Evolutionary conservation across 371 early-diverging fungal genomes (phyloP).

Genomic region (Rhizomucor miehei): DNA sequence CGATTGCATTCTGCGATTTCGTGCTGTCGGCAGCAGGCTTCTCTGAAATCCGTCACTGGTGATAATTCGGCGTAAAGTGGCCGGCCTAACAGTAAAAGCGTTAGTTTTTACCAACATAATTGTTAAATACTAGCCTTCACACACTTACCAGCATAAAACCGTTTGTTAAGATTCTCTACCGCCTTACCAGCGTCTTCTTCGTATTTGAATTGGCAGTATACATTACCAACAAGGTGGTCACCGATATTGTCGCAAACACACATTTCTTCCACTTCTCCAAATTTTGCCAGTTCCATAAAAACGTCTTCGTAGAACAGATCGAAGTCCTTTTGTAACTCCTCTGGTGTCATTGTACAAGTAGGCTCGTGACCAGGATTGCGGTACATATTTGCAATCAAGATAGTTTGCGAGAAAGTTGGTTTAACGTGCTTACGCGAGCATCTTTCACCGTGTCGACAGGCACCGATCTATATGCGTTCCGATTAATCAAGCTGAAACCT

Average conservation of each 20-base stretch:
- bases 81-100: conserved; percentile 51
- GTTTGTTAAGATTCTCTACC: conserved; percentile 84
- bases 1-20: conserved; percentile 93
- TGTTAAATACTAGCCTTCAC: neutral
- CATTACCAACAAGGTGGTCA: conserved; percentile 96
- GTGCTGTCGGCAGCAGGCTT: conserved; percentile 97
- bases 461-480: conserved; percentile 69
- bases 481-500: neutral
- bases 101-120: neutral
- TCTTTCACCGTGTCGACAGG: conserved; percentile 96
- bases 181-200: conserved; percentile 95
- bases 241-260: conserved; percentile 98
- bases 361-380: conserved; percentile 89
- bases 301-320: conserved; percentile 97
- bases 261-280: conserved; percentile 96
- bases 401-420: conserved; percentile 93
- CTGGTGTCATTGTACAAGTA: conserved; percentile 62
- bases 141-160: conserved; percentile 86
- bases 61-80: conserved; percentile 95
- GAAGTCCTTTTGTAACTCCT: conserved; percentile 89
- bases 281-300: conserved; percentile 93
- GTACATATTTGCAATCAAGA: conserved; percentile 94
- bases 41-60: conserved; percentile 95
- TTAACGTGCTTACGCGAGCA: conserved; percentile 98
- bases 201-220: conserved; percentile 89